Evolutionary conservation across 108 stramenopile species (phyloP), one percentile per base, ranked within the genome.

Genomic region (Cylindrotheca fusiformis): DNA sequence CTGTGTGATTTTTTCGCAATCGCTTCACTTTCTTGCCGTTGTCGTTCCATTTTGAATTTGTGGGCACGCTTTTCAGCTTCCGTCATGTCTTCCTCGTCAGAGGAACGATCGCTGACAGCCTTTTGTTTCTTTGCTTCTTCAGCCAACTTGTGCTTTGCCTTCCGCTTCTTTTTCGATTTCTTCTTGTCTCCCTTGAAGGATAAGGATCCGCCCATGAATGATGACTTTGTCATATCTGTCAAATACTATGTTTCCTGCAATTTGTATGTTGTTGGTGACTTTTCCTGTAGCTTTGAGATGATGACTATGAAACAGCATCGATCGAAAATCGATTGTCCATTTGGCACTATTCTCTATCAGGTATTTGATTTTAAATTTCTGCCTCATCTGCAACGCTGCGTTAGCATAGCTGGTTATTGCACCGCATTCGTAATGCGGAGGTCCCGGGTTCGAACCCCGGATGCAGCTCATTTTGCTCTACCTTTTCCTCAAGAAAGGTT

Each of bases 401-500:
- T 65, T 82, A 78, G 80, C 80, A 78, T 70, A 82, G 80, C 78
- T n/a, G n/a, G 77, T 70, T 79, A 82, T 77, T 76, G 81, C 77
- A 79, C 76, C 73, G 78, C 81, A 82, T 82, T 82, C 81, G 81
- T 82, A 82, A 82, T 82, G 81, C 78, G 76, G 76, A 82, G 77
- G 81, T 69, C 81, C 69, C 71, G 78, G 69, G 81, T 82, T 82
- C 77, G 78, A 82, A 56, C 51, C 81, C 69, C 60, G 48, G 48
- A 50, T 49, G 60, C 72, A 68, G 79, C 63, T 70, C 61, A 64
- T 23, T 1, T 56, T 56, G n/a, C 23, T 24, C 20, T 25, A 14
- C 18, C 52, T 52, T n/a, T n/a, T n/a, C n/a, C n/a, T n/a, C n/a
- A n/a, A n/a, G n/a, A n/a, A n/a, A n/a, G n/a, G n/a, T n/a, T n/a